Evolutionary conservation across 2,329 filamentous ascomycete species (phyloP).

Genomic region (Gnomoniopsis sp.): DNA sequence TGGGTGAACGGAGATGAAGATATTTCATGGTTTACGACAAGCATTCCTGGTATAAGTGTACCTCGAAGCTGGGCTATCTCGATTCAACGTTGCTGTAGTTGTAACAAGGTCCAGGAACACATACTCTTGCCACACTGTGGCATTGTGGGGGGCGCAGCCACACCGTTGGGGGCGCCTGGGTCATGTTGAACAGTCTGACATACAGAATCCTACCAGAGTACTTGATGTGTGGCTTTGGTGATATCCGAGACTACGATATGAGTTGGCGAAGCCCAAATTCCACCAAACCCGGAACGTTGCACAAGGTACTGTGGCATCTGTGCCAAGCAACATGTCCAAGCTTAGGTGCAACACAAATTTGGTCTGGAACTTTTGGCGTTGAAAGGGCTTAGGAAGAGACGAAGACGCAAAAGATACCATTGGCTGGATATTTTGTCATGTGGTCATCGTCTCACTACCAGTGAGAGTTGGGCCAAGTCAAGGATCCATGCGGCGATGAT

Average conservation of each 20-base stretch:
- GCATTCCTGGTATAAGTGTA: no score
- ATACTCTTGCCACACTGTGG: no score
- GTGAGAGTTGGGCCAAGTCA: neutral
- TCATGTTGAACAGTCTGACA: no score
- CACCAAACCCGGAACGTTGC: neutral
- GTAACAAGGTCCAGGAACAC: no score
- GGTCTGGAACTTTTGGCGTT: neutral
- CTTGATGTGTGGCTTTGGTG: neutral
- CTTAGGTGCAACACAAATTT: neutral
- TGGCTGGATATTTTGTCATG: neutral
- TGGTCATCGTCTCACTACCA: neutral
- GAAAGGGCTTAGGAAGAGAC: neutral
- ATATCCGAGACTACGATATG: neutral
- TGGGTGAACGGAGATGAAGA: no score
- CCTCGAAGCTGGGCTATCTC: no score
- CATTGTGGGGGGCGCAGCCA: no score
- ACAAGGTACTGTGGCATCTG: neutral
- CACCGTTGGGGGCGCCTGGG: no score
- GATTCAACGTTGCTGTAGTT: no score
- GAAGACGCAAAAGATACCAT: neutral
- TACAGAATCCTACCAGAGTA: neutral
- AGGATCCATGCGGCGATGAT: neutral
- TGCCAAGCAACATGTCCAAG: neutral
- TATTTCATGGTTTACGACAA: no score
- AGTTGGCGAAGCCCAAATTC: neutral